phyloP scores from a whole-genome alignment of 1,284 basidiomycete genomes.

The Tetrapyrgos nigripes region DNA sequence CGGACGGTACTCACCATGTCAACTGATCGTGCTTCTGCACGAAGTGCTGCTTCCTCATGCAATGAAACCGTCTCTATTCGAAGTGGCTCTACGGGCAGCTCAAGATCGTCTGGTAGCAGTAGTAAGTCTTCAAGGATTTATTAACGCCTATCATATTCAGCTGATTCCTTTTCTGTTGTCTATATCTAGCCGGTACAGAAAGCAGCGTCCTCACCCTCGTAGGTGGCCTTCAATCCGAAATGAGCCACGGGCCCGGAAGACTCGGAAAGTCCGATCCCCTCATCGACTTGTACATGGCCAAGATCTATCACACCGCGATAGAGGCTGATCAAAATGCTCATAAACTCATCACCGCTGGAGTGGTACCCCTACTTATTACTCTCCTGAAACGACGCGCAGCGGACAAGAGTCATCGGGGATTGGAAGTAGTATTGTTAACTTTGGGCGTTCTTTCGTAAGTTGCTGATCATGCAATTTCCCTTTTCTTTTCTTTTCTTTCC shows the following conservation, averaged over 20 bases:
- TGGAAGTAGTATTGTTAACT: constrained; percentile 29
- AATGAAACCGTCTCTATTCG: neutral
- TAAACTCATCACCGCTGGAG: constrained; percentile 30
- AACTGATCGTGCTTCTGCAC: too few relatives aligned
- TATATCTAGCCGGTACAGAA: too few relatives aligned
- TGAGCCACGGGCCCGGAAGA: constrained; percentile 18
- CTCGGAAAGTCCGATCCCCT: constrained; percentile 24
- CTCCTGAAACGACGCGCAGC: constrained; percentile 30
- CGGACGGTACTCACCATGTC: neutral
- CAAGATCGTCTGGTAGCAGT: too few relatives aligned
- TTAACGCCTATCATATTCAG: too few relatives aligned
- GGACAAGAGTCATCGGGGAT: constrained; percentile 22
- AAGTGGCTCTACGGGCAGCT: too few relatives aligned
- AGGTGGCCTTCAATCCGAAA: constrained; percentile 29
- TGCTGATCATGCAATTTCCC: neutral
- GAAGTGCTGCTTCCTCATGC: neutral
- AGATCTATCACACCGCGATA: constrained; percentile 23
- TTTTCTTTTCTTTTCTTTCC: constrained; percentile 14
- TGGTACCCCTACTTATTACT: constrained; percentile 26
- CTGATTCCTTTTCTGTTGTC: too few relatives aligned
- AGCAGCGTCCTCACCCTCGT: constrained; percentile 29
- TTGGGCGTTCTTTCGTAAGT: constrained; percentile 31
- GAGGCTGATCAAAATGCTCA: constrained; percentile 29
- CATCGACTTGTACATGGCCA: constrained; percentile 28
- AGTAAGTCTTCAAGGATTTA: too few relatives aligned